Evolutionary conservation across 495 filamentous ascomycete species (phyloP).

Genomic region (Pseudomonodictys pantanalensis): DNA sequence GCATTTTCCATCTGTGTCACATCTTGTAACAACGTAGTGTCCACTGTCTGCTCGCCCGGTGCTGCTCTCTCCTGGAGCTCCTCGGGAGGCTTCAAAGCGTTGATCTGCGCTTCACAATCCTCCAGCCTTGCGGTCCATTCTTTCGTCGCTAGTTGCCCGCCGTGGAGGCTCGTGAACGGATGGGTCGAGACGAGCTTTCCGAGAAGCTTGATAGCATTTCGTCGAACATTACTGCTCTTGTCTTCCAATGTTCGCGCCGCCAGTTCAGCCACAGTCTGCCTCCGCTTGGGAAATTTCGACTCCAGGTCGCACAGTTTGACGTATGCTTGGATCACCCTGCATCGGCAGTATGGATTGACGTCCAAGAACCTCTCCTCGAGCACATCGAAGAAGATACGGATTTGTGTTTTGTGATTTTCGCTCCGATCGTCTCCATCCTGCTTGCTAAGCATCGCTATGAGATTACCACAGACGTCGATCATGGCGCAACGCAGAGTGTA

Average conservation of each 20-base stretch:
- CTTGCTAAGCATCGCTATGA: constrained; percentile 84
- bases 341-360: constrained; percentile 94
- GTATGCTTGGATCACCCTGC: constrained; percentile 88
- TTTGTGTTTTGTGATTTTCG: constrained; percentile 88
- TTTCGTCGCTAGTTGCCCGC: constrained; percentile 74
- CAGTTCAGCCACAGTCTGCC: constrained; percentile 80
- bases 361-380: constrained; percentile 95
- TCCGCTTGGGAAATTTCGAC: constrained; percentile 85
- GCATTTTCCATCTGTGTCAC: constrained; percentile 74
- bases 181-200: constrained; percentile 86
- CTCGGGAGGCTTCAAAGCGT: constrained; percentile 76
- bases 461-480: constrained; percentile 98
- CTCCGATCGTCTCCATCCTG: constrained; percentile 71
- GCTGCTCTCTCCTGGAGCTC: constrained; percentile 63
- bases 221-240: constrained; percentile 94
- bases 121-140: constrained; percentile 82
- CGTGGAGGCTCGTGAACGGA: constrained; percentile 89
- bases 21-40: constrained; percentile 79
- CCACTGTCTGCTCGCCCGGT: constrained; percentile 58
- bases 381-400: constrained; percentile 95
- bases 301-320: constrained; percentile 87
- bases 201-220: constrained; percentile 91
- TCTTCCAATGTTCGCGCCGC: constrained; percentile 88
- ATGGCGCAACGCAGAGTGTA: constrained; percentile 90
- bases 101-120: constrained; percentile 74